Evolutionary conservation across 1,284 basidiomycete genomes (phyloP).

Genomic region (Macrocystidia cucumis): DNA sequence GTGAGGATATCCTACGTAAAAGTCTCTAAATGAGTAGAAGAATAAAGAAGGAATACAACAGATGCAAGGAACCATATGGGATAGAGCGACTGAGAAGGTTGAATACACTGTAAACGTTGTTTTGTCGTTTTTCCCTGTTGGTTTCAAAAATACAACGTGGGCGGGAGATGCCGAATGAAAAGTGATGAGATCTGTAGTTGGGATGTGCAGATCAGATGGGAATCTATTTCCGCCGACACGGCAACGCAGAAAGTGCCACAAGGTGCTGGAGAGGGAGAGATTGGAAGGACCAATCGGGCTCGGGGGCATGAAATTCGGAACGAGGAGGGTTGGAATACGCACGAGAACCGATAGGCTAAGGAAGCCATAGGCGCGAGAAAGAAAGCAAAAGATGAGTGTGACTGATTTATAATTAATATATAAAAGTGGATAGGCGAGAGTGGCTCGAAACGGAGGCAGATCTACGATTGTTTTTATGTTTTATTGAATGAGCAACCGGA

Average conservation of each 20-base stretch:
- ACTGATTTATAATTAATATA: constrained; percentile 10
- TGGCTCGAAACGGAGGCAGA: constrained; percentile 15
- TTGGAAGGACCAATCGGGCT: constrained; percentile 24
- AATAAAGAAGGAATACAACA: too few relatives aligned
- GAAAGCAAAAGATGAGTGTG: constrained; percentile 12
- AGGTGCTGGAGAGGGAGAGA: constrained; percentile 15
- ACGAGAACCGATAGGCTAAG: constrained; percentile 29
- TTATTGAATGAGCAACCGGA: too few relatives aligned
- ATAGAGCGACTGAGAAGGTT: too few relatives aligned
- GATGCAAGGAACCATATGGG: too few relatives aligned
- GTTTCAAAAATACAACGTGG: too few relatives aligned
- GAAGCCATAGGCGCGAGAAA: constrained; percentile 23
- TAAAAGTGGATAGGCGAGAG: constrained; percentile 6
- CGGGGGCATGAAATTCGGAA: constrained; percentile 22
- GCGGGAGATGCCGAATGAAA: too few relatives aligned
- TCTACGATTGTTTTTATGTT: constrained; percentile 17
- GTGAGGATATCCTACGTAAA: too few relatives aligned
- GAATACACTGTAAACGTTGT: too few relatives aligned
- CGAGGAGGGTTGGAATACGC: constrained; percentile 23
- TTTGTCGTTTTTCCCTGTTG: too few relatives aligned
- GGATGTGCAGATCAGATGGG: constrained; percentile 14
- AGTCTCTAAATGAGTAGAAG: too few relatives aligned
- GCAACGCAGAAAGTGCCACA: constrained; percentile 21
- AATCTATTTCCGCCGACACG: constrained; percentile 29
- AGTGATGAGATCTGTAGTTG: constrained; percentile 17